Conservation (phyloP, 2,329 filamentous ascomycete genomes). For the Coniosporium uncinatum region DNA sequence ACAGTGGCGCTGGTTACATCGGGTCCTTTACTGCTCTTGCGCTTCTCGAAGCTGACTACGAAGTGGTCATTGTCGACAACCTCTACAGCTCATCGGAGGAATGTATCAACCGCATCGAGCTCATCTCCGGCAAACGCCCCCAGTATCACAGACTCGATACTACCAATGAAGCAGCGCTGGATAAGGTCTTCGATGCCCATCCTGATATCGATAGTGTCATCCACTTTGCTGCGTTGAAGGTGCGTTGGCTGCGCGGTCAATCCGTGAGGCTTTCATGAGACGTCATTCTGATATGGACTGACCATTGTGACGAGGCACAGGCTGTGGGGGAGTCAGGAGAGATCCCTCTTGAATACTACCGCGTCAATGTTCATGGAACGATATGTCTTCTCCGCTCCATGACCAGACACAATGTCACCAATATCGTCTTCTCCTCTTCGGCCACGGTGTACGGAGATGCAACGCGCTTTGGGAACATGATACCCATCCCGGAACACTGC, state of each 20-base stretch:
- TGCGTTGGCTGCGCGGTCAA: slow-evolving; percentile 34
- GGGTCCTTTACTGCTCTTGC: slow-evolving; percentile 94
- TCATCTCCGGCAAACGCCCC: slow-evolving; percentile 85
- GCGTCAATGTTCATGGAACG: slow-evolving; percentile 92
- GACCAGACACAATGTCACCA: slow-evolving; percentile 84
- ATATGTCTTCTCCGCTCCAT: slow-evolving; percentile 83
- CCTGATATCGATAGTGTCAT: slow-evolving; percentile 97
- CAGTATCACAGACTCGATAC: slow-evolving; percentile 83
- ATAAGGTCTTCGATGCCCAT: slow-evolving; percentile 83
- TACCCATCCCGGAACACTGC: slow-evolving; percentile 96
- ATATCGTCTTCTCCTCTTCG: slow-evolving; percentile 98
- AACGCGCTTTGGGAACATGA: slow-evolving; percentile 95
- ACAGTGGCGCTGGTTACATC: slow-evolving; percentile 98
- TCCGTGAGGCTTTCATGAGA: not conserved
- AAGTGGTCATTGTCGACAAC: slow-evolving; percentile 95
- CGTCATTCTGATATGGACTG: not conserved
- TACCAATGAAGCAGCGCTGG: slow-evolving; percentile 76
- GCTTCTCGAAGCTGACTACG: slow-evolving; percentile 89
- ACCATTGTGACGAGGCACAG: too few species aligned
- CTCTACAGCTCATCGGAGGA: slow-evolving; percentile 96
- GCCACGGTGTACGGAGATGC: slow-evolving; percentile 98
- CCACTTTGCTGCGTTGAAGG: slow-evolving; percentile 97
- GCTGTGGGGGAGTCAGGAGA: slow-evolving; percentile 94
- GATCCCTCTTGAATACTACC: slow-evolving; percentile 96
- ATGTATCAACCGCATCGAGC: slow-evolving; percentile 89